Conservation (phyloP, 495 filamentous ascomycete genomes). For the Parathielavia hyrcaniae region DNA sequence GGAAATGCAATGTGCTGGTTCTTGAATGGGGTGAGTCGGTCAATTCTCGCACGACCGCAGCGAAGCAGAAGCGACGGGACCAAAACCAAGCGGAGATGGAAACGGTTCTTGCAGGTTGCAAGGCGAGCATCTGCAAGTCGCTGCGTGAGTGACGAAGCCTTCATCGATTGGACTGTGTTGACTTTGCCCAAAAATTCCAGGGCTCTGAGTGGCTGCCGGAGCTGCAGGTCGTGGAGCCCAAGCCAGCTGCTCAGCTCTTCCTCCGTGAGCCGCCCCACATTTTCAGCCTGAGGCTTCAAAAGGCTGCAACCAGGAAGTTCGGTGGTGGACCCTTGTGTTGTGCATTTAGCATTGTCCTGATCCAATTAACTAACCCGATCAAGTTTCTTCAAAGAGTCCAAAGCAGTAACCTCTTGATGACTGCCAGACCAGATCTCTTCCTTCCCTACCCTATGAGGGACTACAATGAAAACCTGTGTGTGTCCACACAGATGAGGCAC, state of each 20-base stretch:
- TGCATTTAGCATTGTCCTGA: neutral
- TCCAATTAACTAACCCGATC: neutral
- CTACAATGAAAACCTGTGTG: too few relatives aligned
- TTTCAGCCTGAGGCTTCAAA: neutral
- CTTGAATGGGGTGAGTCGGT: neutral
- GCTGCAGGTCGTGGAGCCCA: constrained; percentile 21
- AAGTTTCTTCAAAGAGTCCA: neutral
- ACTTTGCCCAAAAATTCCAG: constrained; percentile 34
- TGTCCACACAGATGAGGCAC: neutral
- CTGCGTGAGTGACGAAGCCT: constrained; percentile 32
- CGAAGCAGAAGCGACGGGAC: neutral
- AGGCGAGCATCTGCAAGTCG: constrained; percentile 21
- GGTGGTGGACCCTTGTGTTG: neutral
- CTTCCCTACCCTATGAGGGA: too few relatives aligned
- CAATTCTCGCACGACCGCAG: neutral
- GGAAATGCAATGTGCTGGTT: neutral
- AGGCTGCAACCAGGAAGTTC: too few relatives aligned
- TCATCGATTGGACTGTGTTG: constrained; percentile 38
- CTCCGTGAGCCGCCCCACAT: constrained; percentile 19
- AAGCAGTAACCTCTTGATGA: neutral
- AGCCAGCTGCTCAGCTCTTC: constrained; percentile 21
- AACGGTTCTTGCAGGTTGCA: constrained; percentile 16
- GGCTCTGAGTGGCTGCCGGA: constrained; percentile 27
- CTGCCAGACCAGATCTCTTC: neutral
- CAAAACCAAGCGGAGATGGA: constrained; percentile 13